phyloP scores from a whole-genome alignment of 495 filamentous ascomycete genomes.

The Physcia stellaris region DNA sequence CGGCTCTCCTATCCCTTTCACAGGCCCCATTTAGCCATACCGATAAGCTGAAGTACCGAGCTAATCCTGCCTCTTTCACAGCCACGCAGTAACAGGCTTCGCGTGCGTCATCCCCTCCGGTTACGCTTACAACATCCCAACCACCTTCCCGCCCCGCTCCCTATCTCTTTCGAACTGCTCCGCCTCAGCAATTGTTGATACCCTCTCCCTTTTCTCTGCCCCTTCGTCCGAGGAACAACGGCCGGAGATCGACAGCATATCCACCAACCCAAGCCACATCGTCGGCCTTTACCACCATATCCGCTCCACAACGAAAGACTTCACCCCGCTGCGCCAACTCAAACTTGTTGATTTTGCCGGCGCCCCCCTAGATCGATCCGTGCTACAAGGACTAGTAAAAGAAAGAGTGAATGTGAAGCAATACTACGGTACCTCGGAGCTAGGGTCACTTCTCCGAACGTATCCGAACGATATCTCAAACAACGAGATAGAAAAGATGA shows the following conservation, averaged over 20 bases:
- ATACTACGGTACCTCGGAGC: not conserved
- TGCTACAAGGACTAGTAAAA: not conserved
- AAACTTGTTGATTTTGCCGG: not conserved
- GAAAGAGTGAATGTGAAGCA: not conserved
- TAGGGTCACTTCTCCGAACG: not conserved
- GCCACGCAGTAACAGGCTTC: not conserved
- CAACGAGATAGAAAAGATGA: not conserved
- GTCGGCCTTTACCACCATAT: not conserved
- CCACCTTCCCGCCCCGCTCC: constrained; percentile 1
- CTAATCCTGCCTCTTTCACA: too few species aligned
- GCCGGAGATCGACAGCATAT: not conserved
- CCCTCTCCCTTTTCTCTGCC: not conserved
- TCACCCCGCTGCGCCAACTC: not conserved
- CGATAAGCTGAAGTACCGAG: too few species aligned
- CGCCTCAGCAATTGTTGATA: not conserved
- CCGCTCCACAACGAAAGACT: not conserved
- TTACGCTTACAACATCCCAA: not conserved
- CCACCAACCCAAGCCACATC: not conserved
- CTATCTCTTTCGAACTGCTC: not conserved
- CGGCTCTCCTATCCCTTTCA: too few species aligned
- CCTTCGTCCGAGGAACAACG: too few species aligned
- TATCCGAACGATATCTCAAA: not conserved
- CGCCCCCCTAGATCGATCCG: not conserved
- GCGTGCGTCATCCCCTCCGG: not conserved
- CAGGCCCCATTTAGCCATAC: too few species aligned